phyloP scores from a whole-genome alignment of 176 grass and related monocot genomes.

The Oryza longistaminata region DNA sequence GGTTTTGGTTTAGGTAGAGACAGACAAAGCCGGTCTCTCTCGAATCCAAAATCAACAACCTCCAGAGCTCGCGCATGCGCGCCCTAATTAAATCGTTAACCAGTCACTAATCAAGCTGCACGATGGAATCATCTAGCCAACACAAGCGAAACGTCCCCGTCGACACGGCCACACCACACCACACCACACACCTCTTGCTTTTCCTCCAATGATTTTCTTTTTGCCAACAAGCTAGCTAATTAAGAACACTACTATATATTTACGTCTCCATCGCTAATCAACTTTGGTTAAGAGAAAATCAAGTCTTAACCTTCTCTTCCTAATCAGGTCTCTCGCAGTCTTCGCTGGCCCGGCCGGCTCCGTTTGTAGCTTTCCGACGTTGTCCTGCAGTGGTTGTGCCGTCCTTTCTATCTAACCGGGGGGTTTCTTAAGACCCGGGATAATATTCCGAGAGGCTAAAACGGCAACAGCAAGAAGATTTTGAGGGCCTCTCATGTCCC shows the following conservation, averaged over 20 bases:
- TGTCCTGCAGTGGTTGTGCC: slow-evolving; percentile 3
- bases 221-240: neutral
- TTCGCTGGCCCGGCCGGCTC: neutral
- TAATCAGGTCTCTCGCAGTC: slow-evolving; percentile 27
- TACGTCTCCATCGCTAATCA: neutral
- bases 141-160: slow-evolving; percentile 20
- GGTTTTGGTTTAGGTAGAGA: neutral
- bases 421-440: slow-evolving; percentile 3
- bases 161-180: neutral
- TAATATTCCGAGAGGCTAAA: neutral
- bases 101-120: neutral
- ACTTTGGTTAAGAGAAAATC: slow-evolving; percentile 6
- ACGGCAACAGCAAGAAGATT: neutral
- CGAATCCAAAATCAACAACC: neutral
- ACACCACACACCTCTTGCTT: neutral
- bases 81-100: neutral
- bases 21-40: slow-evolving; percentile 12
- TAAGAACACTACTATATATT: neutral
- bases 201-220: neutral
- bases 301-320: neutral
- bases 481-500: neutral
- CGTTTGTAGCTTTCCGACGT: slow-evolving; percentile 17
- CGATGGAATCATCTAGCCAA: neutral
- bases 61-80: neutral
- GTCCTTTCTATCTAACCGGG: slow-evolving; percentile 33